Evolutionary conservation across 2,329 filamentous ascomycete genomes (phyloP), one percentile per base, ranked within the genome.

Genomic region (Penicillium sp.): DNA sequence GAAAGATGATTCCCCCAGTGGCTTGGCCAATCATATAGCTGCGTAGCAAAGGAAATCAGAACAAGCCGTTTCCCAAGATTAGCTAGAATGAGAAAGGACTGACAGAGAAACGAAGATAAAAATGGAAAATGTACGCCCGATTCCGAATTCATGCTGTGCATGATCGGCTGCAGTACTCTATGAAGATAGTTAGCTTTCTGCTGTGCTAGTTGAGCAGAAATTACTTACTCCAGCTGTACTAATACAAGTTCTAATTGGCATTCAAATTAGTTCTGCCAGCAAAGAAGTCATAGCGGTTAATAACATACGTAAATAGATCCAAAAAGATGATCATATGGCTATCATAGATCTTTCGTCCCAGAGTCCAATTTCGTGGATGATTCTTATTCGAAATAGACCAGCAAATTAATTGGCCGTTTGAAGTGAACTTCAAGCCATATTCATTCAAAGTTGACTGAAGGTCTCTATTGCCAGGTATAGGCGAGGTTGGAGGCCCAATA

Each of bases 21-120:
- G 58, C 63, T 53, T 71, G 67, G 8, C 69, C 69, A 7, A 72
- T 50, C 6, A 65, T 60, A 53, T 67, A 72, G 27, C 67, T 67
- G 49, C n/a, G 8, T 4, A 37, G 29, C 10, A 14, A 21, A 47
- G 23, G 19, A 21, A 29, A 26, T 37, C 2, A 51, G 26, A 23
- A 26, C 3, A 31, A 14, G 29, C 10, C 8, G 27, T 29, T 14
- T 5, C 29, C 13, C 4, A 27, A 25, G 8, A 4, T 0, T 46
- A 23, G 31, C n/a, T 3, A 21, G 6, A 3, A 33, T 4, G 5
- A 5, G 14, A 49, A 23, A 2, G 39, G 26, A 50, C 58, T 54
- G 8, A 60, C 58, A 60, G 11, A 27, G 58, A 60, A 26, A 60
- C 52, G 26, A 60, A 58, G 16, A 58, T 21, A 23, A 60, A 60